Evolutionary conservation across 306 rosid genomes (phyloP), one percentile per base, ranked within the genome.

Genomic region (Delonix regia): DNA sequence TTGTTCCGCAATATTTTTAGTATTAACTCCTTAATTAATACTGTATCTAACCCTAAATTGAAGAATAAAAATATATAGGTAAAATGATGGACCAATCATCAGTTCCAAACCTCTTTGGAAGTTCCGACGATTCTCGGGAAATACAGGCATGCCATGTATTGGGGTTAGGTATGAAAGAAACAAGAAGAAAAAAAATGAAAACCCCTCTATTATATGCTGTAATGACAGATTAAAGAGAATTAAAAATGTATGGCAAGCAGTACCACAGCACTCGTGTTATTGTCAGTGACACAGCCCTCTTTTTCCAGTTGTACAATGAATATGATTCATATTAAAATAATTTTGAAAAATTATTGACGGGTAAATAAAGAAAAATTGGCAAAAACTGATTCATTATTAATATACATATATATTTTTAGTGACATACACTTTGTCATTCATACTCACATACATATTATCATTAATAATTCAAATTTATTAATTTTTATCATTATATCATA

Each of bases 181-280:
- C 9, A 42, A 10, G 3, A 0, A 11, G 10, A 34, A 62, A 8
- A 21, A 33, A 12, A 33, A 33, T 48, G n/a, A 81, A 74, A 38
- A 60, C 57, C 9, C 64, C 25, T 64, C 39, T 55, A 74, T 13
- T 60, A 39, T 47, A 36, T 22, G 24, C 61, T 57, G 68, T 5
- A 56, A 52, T 39, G 66, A 21, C 73, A 14, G 18, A 72, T 73
- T 19, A 27, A 27, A 74, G 45, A 47, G 61, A 72, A 83, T 57
- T 30, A 75, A 63, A 81, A 3, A 55, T 62, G 34, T 36, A 83
- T 33, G 36, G 66, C 74, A 68, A 74, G 84, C 70, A 77, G 74
- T 56, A 79, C 27, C 79, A 73, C 73, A 83, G 82, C 86, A 90
- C 84, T 90, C 83, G 67, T 71, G 88, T 87, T 87, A 85, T 85